Evolutionary conservation across 371 early-diverging fungal species (phyloP).

Genomic region (Phascolomyces articulosus): DNA sequence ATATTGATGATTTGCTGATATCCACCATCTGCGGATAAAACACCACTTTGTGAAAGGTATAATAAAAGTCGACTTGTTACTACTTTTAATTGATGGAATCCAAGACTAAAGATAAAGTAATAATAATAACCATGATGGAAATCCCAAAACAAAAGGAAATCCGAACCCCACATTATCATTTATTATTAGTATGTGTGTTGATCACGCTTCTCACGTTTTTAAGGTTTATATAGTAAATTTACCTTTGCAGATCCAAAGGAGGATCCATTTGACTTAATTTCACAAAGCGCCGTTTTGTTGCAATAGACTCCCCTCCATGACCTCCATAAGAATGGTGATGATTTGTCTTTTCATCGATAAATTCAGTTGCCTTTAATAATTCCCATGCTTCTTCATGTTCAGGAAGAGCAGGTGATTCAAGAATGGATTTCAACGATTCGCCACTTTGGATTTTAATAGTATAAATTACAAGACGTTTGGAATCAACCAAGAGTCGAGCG

Average conservation of each 20-base stretch:
- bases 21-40: constrained; percentile 27
- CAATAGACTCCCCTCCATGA: constrained; percentile 11
- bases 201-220: background rate
- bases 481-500: constrained; percentile 77
- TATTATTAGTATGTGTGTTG: background rate
- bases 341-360: constrained; percentile 14
- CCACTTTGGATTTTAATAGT: constrained; percentile 88
- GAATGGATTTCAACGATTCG: constrained; percentile 76
- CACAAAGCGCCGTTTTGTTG: constrained; percentile 33
- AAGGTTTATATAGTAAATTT: constrained; percentile 2
- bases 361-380: constrained; percentile 56
- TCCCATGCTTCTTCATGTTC: constrained; percentile 77
- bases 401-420: constrained; percentile 71
- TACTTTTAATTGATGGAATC: constrained; percentile 38
- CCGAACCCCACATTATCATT: background rate
- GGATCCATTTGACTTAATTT: constrained; percentile 31
- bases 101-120: constrained; percentile 20
- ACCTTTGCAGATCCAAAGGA: constrained; percentile 42
- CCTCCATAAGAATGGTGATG: background rate
- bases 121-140: background rate
- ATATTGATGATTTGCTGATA: constrained; percentile 92
- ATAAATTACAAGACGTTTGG: constrained; percentile 86
- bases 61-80: constrained; percentile 30
- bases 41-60: constrained; percentile 44
- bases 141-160: too few relatives aligned